Percentiles rank a stretch among this genome's conserved stretches.
phyloP scores from a whole-genome alignment of 192 early-diverging fungal genomes.

The Backusella mclennaniae region DNA sequence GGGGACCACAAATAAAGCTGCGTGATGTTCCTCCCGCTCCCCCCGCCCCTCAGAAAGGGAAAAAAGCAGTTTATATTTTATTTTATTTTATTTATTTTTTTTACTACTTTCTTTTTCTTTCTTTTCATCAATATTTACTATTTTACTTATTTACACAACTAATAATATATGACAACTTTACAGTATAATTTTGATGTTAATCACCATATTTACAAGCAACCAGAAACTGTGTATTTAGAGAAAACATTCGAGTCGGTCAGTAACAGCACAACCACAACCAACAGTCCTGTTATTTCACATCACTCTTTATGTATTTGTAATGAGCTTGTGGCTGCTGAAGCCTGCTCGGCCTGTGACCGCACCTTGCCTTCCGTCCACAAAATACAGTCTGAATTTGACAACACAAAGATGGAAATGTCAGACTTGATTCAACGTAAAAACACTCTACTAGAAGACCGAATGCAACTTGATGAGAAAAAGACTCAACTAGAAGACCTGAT shows the following conservation, averaged over 20 bases:
- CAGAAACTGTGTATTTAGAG: neutral
- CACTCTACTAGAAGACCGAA: slow-evolving; percentile 2
- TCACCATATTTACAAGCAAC: neutral
- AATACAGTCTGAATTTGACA: neutral
- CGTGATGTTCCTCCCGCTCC: neutral
- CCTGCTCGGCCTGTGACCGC: slow-evolving; percentile 7
- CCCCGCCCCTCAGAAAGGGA: neutral
- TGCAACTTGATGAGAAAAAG: slow-evolving; percentile 56
- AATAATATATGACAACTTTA: neutral
- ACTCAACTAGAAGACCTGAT: slow-evolving; percentile 49
- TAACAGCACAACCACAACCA: slow-evolving; percentile 8
- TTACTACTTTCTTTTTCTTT: neutral
- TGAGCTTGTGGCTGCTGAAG: slow-evolving; percentile 4
- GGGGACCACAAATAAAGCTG: slow-evolving; percentile 1
- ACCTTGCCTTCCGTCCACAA: neutral
- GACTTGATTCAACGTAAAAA: neutral
- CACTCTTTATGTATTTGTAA: slow-evolving; percentile 11
- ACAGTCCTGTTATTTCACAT: slow-evolving; percentile 13
- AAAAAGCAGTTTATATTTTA: neutral
- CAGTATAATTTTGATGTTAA: slow-evolving; percentile 10
- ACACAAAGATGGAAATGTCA: neutral
- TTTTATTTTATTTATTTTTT: neutral
- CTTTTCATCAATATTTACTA: neutral
- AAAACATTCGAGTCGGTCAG: neutral
- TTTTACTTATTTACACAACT: neutral